These are phyloP conservation scores for Hypocrella siamensis DNA, from an alignment of 2,329 filamentous ascomycete species.

Conservation along the genomic window DNA sequence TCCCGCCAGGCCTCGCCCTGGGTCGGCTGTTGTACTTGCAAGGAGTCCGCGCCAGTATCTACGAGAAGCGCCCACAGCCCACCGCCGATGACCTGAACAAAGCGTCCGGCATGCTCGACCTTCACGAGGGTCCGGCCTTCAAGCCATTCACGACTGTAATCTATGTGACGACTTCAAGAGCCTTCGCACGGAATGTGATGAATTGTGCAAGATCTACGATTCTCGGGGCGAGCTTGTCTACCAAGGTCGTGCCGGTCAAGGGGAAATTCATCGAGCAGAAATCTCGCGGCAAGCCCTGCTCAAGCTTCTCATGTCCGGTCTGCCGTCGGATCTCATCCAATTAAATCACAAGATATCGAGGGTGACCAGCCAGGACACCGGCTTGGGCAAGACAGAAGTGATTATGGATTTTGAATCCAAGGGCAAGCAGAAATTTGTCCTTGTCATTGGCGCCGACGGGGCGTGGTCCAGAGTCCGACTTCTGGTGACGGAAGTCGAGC, in stretches of 20 bases:
- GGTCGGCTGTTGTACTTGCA: conserved; percentile 26
- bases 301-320: conserved; percentile 15
- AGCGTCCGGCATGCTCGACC: conserved; percentile 28
- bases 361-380: conserved; percentile 2
- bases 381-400: conserved; percentile 1
- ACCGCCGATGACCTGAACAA: conserved; percentile 10
- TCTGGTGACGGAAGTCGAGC: conserved; percentile 18
- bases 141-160: conserved; percentile 26
- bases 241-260: conserved; percentile 7
- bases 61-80: conserved; percentile 16
- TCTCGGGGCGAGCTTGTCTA: conserved; percentile 11
- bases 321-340: conserved; percentile 10
- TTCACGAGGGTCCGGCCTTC: conserved; percentile 29
- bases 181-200: conserved; percentile 15
- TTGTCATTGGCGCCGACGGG: conserved; percentile 8
- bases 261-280: conserved; percentile 15
- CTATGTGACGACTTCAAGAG: conserved; percentile 26
- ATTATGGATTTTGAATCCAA: conserved; percentile 10
- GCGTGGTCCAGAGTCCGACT: conserved; percentile 15
- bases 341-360: conserved; percentile 14
- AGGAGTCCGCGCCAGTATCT: conserved; percentile 17
- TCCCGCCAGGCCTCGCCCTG: conserved; percentile 29
- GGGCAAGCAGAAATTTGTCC: conserved; percentile 5
- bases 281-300: conserved; percentile 20
- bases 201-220: conserved; percentile 9